Conservation (phyloP, 2,329 filamentous ascomycete species). For the Penicillium glabrum region DNA sequence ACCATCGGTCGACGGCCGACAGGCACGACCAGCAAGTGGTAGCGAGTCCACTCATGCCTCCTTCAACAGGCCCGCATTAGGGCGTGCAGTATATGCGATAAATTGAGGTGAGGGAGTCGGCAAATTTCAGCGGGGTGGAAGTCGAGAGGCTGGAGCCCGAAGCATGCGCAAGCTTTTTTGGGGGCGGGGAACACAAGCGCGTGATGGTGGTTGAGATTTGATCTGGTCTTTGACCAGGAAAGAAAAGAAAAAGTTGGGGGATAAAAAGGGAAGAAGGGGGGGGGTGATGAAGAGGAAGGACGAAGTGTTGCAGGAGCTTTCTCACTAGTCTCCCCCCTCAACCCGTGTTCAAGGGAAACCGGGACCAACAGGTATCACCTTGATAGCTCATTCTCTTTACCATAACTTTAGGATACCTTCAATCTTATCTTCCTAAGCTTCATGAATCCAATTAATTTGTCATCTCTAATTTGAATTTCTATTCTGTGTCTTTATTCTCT, state of each 20-base stretch:
- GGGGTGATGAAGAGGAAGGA: constrained; percentile 5
- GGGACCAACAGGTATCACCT: background rate
- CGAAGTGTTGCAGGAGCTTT: constrained; percentile 34
- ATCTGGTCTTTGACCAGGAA: background rate
- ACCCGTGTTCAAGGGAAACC: background rate
- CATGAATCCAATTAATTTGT: background rate
- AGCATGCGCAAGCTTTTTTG: constrained; percentile 11
- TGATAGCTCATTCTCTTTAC: background rate
- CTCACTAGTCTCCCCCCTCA: constrained; percentile 8
- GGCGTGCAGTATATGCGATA: constrained; percentile 1
- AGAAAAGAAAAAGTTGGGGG: constrained; percentile 1
- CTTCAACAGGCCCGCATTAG: constrained; percentile 28
- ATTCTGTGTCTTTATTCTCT: background rate
- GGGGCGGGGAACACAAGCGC: constrained; percentile 27
- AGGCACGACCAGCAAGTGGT: constrained; percentile 44
- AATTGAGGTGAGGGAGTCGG: constrained; percentile 1
- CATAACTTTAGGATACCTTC: background rate
- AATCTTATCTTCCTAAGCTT: background rate
- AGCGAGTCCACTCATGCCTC: constrained; percentile 40
- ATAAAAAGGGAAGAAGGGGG: background rate
- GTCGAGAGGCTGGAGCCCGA: constrained; percentile 1
- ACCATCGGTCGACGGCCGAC: constrained; percentile 43
- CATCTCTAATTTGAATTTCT: background rate
- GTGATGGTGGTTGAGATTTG: constrained; percentile 18
- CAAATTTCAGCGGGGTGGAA: constrained; percentile 5